Conservation (phyloP, 2,329 filamentous ascomycete genomes). For the Alternaria sp. region DNA sequence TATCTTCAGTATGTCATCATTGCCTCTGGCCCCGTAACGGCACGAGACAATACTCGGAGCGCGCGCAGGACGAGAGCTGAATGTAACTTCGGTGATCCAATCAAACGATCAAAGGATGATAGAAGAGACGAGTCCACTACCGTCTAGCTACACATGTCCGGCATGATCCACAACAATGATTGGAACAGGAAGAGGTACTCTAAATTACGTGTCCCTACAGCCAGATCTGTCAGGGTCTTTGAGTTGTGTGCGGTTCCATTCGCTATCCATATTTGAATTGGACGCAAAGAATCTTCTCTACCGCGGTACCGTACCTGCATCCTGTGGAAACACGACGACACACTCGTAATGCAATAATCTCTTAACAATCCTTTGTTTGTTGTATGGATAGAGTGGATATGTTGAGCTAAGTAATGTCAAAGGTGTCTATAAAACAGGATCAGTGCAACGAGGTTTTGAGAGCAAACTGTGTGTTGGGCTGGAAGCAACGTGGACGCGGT, state of each 20-base stretch:
- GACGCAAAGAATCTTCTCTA: neutral
- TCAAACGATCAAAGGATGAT: neutral
- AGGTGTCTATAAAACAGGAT: neutral
- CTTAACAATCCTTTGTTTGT: neutral
- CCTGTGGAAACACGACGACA: slow-evolving; percentile 3
- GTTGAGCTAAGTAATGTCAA: neutral
- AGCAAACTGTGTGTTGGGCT: neutral
- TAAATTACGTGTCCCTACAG: neutral
- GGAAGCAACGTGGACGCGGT: neutral
- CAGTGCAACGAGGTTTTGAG: neutral
- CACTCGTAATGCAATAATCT: neutral
- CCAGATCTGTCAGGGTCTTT: neutral
- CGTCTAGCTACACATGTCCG: neutral
- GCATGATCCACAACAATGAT: neutral
- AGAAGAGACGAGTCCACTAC: neutral
- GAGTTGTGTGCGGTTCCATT: neutral
- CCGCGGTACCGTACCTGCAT: neutral
- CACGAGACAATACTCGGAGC: too few species aligned
- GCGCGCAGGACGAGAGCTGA: too few species aligned
- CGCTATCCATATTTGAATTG: neutral
- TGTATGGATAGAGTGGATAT: neutral
- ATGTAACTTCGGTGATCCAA: too few species aligned
- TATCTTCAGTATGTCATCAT: neutral
- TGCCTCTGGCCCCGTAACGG: neutral
- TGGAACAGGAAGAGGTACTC: neutral